Base-by-base conservation (phyloP, 1,139 yeast genomes). In the Magnusiomyces paraingens region DNA sequence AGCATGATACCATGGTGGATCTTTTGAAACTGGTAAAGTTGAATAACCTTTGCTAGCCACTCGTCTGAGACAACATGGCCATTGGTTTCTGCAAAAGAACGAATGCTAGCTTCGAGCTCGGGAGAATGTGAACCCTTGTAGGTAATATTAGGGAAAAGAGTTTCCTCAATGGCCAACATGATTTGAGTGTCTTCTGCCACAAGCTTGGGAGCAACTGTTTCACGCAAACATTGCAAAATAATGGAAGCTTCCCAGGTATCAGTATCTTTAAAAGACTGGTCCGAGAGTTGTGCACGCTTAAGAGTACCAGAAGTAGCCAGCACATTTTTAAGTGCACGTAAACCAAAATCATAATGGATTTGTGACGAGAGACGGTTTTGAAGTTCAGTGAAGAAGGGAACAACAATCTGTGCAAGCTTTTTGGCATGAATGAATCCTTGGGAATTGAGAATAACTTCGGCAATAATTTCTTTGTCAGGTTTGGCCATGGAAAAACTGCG, bases 301-400 rank as follows among this genome's bases (percentile, higher is more conserved):
- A 81, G 65, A 15, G 66, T 62, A 0, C 93, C 91, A 62, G 91
- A 82, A 54, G 77, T 76, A 3, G 74, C 68, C 45, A 91, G 68
- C 0, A 84, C 81, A 47, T 81, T 76, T 64, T 90, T 91, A 54
- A 91, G 68, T 0, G 96, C 84, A 56, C 97, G 75, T 45, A 91
- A 72, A 0, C 98, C 96, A 75, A 93, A 93, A 63, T 93, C 97
- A 63, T 93, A 93, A 66, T 91, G 98, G 1, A 70, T 64, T 64
- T 89, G 96, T 0, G 60, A 40, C 0, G 88, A 76, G 11, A 81
- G 68, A 0, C 58, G 51, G 0, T 35, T 21, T 3, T 67, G 65
- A 35, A 91, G 65, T 1, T 66, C 70, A 1, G 63, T 60, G 61
- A 89, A 85, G 50, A 87, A 75, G 0, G 80, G 77, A 0, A 86